phyloP scores from a whole-genome alignment of 164 flowering plant species.

The Litsea cubeba region DNA sequence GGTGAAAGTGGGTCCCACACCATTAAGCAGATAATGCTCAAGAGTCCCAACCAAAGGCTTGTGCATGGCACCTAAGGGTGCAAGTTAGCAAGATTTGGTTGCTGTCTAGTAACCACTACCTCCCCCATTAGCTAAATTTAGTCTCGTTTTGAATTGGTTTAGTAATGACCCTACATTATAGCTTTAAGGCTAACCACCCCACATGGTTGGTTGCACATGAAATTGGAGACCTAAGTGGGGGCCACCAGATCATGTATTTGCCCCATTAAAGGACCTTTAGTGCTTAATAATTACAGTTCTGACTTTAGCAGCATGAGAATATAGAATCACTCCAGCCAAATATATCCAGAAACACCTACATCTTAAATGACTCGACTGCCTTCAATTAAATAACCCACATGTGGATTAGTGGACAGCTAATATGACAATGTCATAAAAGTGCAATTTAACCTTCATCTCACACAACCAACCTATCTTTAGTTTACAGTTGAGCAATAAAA shows the following conservation, averaged over 20 bases:
- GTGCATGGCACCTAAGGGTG: neutral
- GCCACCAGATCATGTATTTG: neutral
- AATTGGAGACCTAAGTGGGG: neutral
- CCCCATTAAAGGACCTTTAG: neutral
- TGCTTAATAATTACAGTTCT: neutral
- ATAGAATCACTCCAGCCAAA: neutral
- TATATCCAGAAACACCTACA: neutral
- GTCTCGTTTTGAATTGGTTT: neutral
- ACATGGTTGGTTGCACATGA: neutral
- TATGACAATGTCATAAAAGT: neutral
- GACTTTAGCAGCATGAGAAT: neutral
- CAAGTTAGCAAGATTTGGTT: constrained; percentile 1
- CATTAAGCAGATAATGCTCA: too few species aligned
- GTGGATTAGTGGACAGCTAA: neutral
- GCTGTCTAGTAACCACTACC: neutral
- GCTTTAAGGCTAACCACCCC: neutral
- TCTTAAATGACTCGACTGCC: neutral
- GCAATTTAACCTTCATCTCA: too few species aligned
- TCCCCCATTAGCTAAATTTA: neutral
- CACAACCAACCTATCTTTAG: too few species aligned
- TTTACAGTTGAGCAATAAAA: neutral
- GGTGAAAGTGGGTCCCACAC: too few species aligned
- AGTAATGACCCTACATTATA: constrained; percentile 2
- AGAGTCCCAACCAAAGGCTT: neutral
- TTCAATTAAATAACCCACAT: neutral